Conservation (phyloP, 495 filamentous ascomycete species). For the Lepidopterella palustris region DNA sequence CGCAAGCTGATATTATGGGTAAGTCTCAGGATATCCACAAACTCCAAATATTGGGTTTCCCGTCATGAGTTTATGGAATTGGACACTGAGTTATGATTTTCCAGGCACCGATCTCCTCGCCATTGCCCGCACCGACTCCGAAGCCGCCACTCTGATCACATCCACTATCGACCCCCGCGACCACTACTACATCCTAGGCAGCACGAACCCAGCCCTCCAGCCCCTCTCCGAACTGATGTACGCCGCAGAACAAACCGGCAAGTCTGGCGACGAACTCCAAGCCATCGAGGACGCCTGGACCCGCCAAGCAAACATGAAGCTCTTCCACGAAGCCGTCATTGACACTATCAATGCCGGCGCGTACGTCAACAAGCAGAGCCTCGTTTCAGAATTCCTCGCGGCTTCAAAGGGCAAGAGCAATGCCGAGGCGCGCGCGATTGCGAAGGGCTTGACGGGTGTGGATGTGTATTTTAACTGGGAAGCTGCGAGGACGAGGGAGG, state of each 20-base stretch:
- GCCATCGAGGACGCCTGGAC: slow-evolving; percentile 89
- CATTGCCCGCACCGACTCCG: slow-evolving; percentile 91
- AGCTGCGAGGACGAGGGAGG: slow-evolving; percentile 79
- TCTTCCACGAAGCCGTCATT: slow-evolving; percentile 83
- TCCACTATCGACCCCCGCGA: slow-evolving; percentile 92
- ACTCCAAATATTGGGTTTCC: too few relatives aligned
- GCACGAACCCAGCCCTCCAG: slow-evolving; percentile 77
- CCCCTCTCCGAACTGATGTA: slow-evolving; percentile 88
- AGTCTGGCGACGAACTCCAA: slow-evolving; percentile 73
- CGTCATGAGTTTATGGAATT: too few relatives aligned
- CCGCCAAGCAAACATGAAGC: slow-evolving; percentile 74
- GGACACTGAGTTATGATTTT: background rate
- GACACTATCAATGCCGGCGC: slow-evolving; percentile 67
- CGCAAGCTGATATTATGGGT: slow-evolving; percentile 98
- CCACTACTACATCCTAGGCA: slow-evolving; percentile 85
- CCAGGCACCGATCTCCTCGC: slow-evolving; percentile 74
- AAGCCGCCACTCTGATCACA: slow-evolving; percentile 95
- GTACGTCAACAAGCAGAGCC: slow-evolving; percentile 58
- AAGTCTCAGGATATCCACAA: too few relatives aligned
- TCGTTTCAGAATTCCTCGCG: slow-evolving; percentile 58
- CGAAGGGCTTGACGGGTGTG: slow-evolving; percentile 69
- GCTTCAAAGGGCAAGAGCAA: slow-evolving; percentile 78
- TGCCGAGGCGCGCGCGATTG: slow-evolving; percentile 72
- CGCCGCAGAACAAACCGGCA: slow-evolving; percentile 74
- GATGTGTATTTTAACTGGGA: slow-evolving; percentile 96